Conservation (phyloP, 1,139 yeast species). For the Scheffersomyces insectosa region DNA sequence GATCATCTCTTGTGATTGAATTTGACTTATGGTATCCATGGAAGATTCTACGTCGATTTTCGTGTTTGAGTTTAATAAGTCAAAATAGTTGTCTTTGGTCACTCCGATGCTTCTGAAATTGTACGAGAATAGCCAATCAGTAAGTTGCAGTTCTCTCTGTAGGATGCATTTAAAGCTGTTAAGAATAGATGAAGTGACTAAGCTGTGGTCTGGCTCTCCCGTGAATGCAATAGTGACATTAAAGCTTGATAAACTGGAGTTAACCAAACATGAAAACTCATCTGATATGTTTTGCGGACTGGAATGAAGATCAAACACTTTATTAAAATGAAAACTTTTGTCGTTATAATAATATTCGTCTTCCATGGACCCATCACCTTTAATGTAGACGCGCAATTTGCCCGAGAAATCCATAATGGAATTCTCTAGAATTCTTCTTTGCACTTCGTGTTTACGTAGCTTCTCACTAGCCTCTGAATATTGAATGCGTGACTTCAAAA, state of each 20-base stretch:
- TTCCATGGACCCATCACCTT: slow-evolving; percentile 3
- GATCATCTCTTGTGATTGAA: slow-evolving; percentile 23
- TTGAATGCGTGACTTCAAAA: slow-evolving; percentile 5
- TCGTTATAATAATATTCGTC: slow-evolving; percentile 1
- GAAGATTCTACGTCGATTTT: slow-evolving; percentile 11
- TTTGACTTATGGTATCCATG: slow-evolving; percentile 7
- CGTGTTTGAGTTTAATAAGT: slow-evolving; percentile 4
- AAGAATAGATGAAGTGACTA: slow-evolving; percentile 9
- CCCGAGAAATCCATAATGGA: slow-evolving; percentile 52
- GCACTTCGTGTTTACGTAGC: slow-evolving; percentile 22
- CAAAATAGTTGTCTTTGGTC: not conserved
- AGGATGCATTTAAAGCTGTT: slow-evolving; percentile 13
- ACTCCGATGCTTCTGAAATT: slow-evolving; percentile 7
- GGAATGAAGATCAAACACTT: slow-evolving; percentile 14
- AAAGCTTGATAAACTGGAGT: slow-evolving; percentile 15
- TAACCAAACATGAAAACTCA: slow-evolving; percentile 23
- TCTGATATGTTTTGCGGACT: slow-evolving; percentile 13
- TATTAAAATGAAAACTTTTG: slow-evolving; percentile 17
- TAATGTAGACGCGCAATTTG: slow-evolving; percentile 34
- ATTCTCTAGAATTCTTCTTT: slow-evolving; percentile 48
- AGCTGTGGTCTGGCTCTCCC: slow-evolving; percentile 11
- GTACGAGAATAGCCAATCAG: slow-evolving; percentile 11
- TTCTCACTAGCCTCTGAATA: slow-evolving; percentile 16
- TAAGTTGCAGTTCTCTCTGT: slow-evolving; percentile 3
- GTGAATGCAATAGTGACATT: slow-evolving; percentile 21